Conservation (phyloP, 805 yeast genomes). For the Cyberlindnera euphorbiiphila region DNA sequence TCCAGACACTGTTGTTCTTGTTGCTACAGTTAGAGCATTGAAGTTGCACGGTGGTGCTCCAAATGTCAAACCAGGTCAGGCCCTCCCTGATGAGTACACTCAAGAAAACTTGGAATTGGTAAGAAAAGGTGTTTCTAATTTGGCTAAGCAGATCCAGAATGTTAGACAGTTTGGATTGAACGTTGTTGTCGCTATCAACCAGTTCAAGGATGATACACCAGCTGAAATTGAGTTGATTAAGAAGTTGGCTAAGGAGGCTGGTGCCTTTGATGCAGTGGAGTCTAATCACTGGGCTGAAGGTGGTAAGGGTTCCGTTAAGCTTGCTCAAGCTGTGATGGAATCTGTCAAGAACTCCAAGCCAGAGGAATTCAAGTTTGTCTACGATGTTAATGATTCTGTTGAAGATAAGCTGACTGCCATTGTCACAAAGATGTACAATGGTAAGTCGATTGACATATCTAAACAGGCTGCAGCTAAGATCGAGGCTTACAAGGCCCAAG, state of each 20-base stretch:
- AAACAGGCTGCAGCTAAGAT: conserved; percentile 69
- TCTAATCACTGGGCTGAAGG: conserved; percentile 88
- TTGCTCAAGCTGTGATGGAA: conserved; percentile 66
- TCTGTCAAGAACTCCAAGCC: conserved; percentile 48
- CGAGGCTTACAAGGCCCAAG: conserved; percentile 65
- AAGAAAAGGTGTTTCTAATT: conserved; percentile 65
- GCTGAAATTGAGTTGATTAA: conserved; percentile 66
- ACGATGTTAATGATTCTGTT: conserved; percentile 57
- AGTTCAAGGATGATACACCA: conserved; percentile 68
- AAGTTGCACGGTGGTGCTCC: conserved; percentile 90
- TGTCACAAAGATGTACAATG: conserved; percentile 77
- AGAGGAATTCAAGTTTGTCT: conserved; percentile 48
- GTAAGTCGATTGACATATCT: conserved; percentile 62
- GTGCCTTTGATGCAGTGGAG: conserved; percentile 74
- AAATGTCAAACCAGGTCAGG: conserved; percentile 80
- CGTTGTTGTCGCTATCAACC: conserved; percentile 79
- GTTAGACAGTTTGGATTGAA: conserved; percentile 71
- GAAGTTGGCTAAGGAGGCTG: conserved; percentile 67
- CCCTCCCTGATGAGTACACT: conserved; percentile 69
- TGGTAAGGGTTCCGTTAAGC: conserved; percentile 73
- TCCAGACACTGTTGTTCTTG: conserved; percentile 76
- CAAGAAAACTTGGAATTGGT: conserved; percentile 69
- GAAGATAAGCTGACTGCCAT: conserved; percentile 65
- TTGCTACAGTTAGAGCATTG: conserved; percentile 81
- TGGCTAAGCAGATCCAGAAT: conserved; percentile 72